Conservation (phyloP, 345 rosid species). For the Conringia planisiliqua region DNA sequence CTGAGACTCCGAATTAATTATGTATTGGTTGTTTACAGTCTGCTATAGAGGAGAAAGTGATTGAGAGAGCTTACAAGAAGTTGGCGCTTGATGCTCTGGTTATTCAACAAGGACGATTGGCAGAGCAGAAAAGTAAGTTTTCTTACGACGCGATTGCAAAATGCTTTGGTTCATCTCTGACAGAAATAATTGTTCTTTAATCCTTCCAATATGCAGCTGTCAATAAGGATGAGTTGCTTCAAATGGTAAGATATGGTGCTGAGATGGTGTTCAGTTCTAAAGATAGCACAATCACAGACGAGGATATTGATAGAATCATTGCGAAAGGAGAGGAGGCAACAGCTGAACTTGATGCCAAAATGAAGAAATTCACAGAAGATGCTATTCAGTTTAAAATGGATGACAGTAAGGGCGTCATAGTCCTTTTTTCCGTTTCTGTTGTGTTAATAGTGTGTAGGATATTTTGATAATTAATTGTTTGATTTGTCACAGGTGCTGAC, state of each 20-base stretch:
- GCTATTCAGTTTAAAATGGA: conserved; percentile 98
- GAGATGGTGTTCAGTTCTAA: conserved; percentile 99
- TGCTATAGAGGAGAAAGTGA: conserved; percentile 98
- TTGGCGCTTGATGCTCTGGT: conserved; percentile 98
- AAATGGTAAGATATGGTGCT: conserved; percentile 99
- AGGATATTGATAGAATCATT: conserved; percentile 98
- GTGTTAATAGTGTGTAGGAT: neutral
- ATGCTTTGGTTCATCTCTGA: neutral
- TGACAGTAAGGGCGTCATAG: conserved; percentile 59
- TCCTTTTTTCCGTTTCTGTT: neutral
- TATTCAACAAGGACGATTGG: conserved; percentile 94
- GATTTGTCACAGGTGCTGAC: conserved; percentile 67
- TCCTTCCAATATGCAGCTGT: conserved; percentile 57
- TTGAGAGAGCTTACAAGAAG: conserved; percentile 98
- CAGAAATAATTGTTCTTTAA: neutral
- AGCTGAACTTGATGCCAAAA: conserved; percentile 98
- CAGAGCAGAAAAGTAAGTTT: conserved; percentile 90
- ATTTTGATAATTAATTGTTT: neutral
- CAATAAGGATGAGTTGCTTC: conserved; percentile 98
- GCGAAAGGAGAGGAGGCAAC: conserved; percentile 99
- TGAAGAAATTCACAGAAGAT: conserved; percentile 98
- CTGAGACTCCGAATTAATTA: neutral
- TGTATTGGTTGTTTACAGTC: conserved; percentile 53
- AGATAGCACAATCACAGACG: conserved; percentile 98
- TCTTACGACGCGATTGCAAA: neutral